A percentile compares a stretch with the other conserved stretches of the same genome.
phyloP scores from a whole-genome alignment of 306 rosid genomes.

The Quillaja saponaria region DNA sequence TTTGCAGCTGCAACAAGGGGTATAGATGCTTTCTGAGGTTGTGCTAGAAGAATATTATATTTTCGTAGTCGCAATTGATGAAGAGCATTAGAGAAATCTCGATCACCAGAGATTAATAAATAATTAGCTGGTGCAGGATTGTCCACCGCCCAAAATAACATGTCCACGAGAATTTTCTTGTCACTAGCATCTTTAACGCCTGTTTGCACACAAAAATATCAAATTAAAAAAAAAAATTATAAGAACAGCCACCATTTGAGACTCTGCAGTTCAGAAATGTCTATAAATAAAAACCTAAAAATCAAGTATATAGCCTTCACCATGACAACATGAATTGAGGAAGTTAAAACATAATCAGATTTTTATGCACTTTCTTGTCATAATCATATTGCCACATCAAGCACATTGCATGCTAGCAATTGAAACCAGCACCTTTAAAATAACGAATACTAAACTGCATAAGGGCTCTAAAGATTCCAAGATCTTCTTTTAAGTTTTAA shows the following conservation, averaged over 20 bases:
- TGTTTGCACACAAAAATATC: constrained; percentile 25
- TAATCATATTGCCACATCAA: not conserved
- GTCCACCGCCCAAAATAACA: constrained; percentile 97
- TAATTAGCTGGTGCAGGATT: constrained; percentile 91
- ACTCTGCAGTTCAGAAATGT: not conserved
- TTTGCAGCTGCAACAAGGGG: constrained; percentile 89
- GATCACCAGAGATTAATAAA: constrained; percentile 83
- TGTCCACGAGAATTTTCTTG: constrained; percentile 90
- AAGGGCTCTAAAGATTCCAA: no score
- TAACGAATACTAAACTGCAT: no score
- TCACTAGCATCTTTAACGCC: constrained; percentile 95
- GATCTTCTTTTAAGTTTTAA: no score
- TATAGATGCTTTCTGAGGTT: constrained; percentile 83
- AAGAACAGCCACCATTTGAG: not conserved
- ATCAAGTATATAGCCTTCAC: not conserved
- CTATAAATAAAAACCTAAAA: not conserved
- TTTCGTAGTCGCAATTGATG: constrained; percentile 91
- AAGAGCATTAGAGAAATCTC: constrained; percentile 94
- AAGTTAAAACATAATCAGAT: constrained; percentile 10
- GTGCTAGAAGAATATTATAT: constrained; percentile 91
- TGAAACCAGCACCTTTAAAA: no score
- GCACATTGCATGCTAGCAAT: no score
- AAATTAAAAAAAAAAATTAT: constrained; percentile 13
- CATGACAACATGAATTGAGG: not conserved
- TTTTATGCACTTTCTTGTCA: not conserved